These are phyloP conservation scores for Pinus taeda DNA, from an alignment of 75 land plant genomes.

Conservation along the genomic window DNA sequence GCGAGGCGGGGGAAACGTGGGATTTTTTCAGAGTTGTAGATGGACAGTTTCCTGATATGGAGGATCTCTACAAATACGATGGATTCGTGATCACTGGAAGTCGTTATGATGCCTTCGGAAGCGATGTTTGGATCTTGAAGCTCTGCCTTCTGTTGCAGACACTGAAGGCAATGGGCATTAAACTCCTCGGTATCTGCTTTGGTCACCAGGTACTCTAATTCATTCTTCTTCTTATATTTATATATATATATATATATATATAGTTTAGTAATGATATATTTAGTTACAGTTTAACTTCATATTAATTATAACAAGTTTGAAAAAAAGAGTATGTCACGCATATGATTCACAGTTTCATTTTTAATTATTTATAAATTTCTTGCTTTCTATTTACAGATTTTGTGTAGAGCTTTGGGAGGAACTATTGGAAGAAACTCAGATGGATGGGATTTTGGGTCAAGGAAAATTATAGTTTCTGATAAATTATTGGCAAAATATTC, in stretches of 20 bases:
- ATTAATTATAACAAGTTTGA: no score
- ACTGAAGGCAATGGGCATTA: slow-evolving; percentile 48
- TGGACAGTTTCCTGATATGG: slow-evolving; percentile 60
- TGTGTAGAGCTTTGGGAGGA: slow-evolving; percentile 87
- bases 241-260: no score
- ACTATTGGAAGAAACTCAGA: slow-evolving; percentile 51
- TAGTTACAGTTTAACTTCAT: no score
- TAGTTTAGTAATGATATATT: no score
- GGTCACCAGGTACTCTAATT: slow-evolving; percentile 70
- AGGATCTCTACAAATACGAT: slow-evolving; percentile 50
- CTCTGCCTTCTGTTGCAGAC: slow-evolving; percentile 44
- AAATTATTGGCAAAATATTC: slow-evolving; percentile 16
- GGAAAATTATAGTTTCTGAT: slow-evolving; percentile 32
- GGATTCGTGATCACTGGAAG: slow-evolving; percentile 94
- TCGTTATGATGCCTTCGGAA: slow-evolving; percentile 75
- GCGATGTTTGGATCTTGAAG: slow-evolving; percentile 65
- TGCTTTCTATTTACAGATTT: slow-evolving; percentile 29
- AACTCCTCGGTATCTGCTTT: slow-evolving; percentile 83
- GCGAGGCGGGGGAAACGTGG: slow-evolving; percentile 77
- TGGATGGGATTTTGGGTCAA: slow-evolving; percentile 90
- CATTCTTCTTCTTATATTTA: no score
- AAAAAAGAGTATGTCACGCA: neutral
- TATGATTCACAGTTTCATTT: neutral
- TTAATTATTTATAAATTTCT: no score
- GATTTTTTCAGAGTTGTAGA: slow-evolving; percentile 38